These are phyloP conservation scores for Stellera chamaejasme DNA, from an alignment of 345 rosid genomes.

Conservation along the genomic window DNA sequence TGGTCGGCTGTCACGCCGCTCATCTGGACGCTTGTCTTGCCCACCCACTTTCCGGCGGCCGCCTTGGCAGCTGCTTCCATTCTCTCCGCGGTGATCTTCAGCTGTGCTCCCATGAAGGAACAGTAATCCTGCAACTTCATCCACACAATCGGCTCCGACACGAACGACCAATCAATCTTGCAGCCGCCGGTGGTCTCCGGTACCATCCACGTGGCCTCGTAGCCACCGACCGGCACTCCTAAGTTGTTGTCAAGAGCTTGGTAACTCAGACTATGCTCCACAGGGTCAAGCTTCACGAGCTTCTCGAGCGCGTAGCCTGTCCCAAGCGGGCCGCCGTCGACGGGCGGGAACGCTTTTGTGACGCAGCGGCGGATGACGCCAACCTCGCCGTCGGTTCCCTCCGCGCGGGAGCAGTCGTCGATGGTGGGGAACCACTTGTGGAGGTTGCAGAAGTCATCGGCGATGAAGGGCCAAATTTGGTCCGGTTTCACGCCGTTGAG, in stretches of 20 bases:
- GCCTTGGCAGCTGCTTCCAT: slow-evolving; percentile 24
- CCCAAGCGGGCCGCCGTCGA: slow-evolving; percentile 23
- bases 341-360: too few relatives aligned
- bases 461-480: slow-evolving; percentile 39
- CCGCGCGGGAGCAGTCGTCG: slow-evolving; percentile 34
- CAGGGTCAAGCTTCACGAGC: slow-evolving; percentile 35
- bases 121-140: slow-evolving; percentile 36
- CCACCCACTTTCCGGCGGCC: too few relatives aligned
- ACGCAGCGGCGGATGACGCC: slow-evolving; percentile 52
- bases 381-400: slow-evolving; percentile 24
- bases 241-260: slow-evolving; percentile 46
- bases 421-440: slow-evolving; percentile 43
- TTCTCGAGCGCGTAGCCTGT: slow-evolving; percentile 30
- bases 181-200: slow-evolving; percentile 22
- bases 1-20: too few relatives aligned
- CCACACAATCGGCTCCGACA: slow-evolving; percentile 48
- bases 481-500: slow-evolving; percentile 32
- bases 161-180: slow-evolving; percentile 58
- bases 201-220: slow-evolving; percentile 35
- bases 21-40: too few relatives aligned
- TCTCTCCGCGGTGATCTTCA: slow-evolving; percentile 33
- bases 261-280: slow-evolving; percentile 37
- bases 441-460: slow-evolving; percentile 55
- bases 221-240: slow-evolving; percentile 29
- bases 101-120: slow-evolving; percentile 20